A percentile compares a stretch with the other conserved stretches of the same genome.
phyloP scores from a whole-genome alignment of 163 green algal species.

The Volvox carteri region DNA sequence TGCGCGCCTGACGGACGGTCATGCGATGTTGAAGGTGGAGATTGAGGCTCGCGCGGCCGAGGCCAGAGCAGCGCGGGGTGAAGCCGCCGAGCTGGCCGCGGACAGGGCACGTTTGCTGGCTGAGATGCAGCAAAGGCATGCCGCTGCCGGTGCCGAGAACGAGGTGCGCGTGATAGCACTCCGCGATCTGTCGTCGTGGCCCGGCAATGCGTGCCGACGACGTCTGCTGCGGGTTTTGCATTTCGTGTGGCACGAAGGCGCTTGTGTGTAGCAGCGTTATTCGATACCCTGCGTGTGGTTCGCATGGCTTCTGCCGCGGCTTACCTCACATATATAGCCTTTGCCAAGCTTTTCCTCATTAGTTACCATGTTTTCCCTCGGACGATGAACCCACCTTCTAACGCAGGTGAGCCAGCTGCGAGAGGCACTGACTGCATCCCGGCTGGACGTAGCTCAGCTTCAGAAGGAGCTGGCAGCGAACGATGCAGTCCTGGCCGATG shows the following conservation, averaged over 20 bases:
- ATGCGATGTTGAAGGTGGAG: constrained; percentile 2
- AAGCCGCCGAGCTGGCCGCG: constrained; percentile 40
- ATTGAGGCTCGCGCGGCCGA: constrained; percentile 19
- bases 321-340: no score
- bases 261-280: no score
- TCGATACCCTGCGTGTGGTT: no score
- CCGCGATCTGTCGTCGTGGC: no score
- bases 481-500: constrained; percentile 43
- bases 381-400: not conserved
- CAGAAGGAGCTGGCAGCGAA: constrained; percentile 42
- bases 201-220: no score
- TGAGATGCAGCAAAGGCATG: not conserved
- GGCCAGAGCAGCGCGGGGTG: constrained; percentile 16
- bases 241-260: no score
- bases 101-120: constrained; percentile 16
- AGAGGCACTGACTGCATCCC: not conserved
- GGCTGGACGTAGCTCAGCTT: constrained; percentile 1
- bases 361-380: not conserved
- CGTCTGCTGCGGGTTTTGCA: no score
- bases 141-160: not conserved
- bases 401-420: constrained; percentile 19
- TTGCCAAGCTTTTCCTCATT: no score
- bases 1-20: constrained; percentile 20
- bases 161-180: no score
- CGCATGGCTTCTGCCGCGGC: no score